Evolutionary conservation across 2,329 filamentous ascomycete genomes (phyloP).

Genomic region (Biscogniauxia marginata): DNA sequence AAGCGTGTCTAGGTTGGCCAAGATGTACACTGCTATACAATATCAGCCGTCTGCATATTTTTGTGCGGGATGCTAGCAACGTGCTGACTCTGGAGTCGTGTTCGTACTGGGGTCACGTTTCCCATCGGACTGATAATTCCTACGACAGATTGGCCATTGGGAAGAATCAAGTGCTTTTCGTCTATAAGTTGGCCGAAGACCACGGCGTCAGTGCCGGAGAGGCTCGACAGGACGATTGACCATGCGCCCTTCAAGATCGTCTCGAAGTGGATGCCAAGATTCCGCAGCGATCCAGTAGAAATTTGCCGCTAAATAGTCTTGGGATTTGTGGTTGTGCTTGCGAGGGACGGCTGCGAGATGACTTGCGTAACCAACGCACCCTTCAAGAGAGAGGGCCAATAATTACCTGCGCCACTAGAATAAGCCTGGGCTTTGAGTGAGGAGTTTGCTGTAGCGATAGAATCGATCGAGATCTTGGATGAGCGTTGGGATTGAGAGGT

Average conservation of each 20-base stretch:
- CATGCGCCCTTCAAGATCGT: conserved; percentile 58
- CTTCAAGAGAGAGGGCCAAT: conserved; percentile 46
- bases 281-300: conserved; percentile 39
- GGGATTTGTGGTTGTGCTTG: conserved; percentile 37
- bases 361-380: conserved; percentile 47
- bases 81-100: conserved; percentile 50
- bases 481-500: conserved; percentile 43
- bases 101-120: conserved; percentile 49
- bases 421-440: conserved; percentile 38
- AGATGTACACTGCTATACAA: conserved; percentile 52
- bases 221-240: conserved; percentile 52
- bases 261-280: conserved; percentile 48
- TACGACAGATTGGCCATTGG: conserved; percentile 54
- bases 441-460: conserved; percentile 38
- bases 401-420: conserved; percentile 39
- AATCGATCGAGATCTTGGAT: conserved; percentile 49
- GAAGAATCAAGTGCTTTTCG: conserved; percentile 43
- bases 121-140: conserved; percentile 47
- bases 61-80: conserved; percentile 48
- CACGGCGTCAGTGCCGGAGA: conserved; percentile 49
- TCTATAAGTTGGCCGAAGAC: conserved; percentile 56
- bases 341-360: conserved; percentile 42
- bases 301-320: conserved; percentile 42
- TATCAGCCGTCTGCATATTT: conserved; percentile 49
- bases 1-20: conserved; percentile 55